Evolutionary conservation across 1,139 yeast genomes (phyloP).

Genomic region (Kodamaea sp.): DNA sequence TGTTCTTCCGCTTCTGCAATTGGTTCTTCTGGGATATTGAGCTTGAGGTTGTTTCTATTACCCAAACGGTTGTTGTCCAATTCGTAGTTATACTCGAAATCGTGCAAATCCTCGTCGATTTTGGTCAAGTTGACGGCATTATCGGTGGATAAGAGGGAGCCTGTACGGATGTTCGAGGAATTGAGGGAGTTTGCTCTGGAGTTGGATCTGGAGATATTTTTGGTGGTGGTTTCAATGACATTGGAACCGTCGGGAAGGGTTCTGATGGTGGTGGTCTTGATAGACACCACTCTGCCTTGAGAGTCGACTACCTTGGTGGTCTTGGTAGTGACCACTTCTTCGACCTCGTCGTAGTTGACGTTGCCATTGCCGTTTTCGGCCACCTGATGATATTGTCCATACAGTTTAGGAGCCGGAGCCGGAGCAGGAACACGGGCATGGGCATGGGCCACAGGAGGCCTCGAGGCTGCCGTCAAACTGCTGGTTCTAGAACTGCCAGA

Average conservation of each 20-base stretch:
- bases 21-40: slow-evolving; percentile 4
- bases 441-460: slow-evolving; percentile 1
- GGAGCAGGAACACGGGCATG: slow-evolving; percentile 1
- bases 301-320: slow-evolving; percentile 48
- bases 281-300: slow-evolving; percentile 43
- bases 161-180: slow-evolving; percentile 18
- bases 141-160: slow-evolving; percentile 23
- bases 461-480: slow-evolving; percentile 15
- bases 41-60: slow-evolving; percentile 5
- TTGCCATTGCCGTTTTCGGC: slow-evolving; percentile 8
- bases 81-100: slow-evolving; percentile 46
- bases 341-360: slow-evolving; percentile 16
- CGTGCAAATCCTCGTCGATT: slow-evolving; percentile 48
- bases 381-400: background rate
- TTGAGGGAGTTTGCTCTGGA: slow-evolving; percentile 36
- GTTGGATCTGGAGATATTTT: slow-evolving; percentile 39
- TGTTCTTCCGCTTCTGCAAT: slow-evolving; percentile 1
- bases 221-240: slow-evolving; percentile 47
- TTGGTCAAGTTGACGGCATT: slow-evolving; percentile 31
- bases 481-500: slow-evolving; percentile 19
- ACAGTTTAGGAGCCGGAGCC: background rate
- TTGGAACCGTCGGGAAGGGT: slow-evolving; percentile 49
- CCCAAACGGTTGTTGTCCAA: slow-evolving; percentile 20
- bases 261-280: slow-evolving; percentile 45
- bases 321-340: slow-evolving; percentile 39